A percentile compares a stretch with the other conserved stretches of the same genome.
Evolutionary conservation across 768 basidiomycete species (phyloP).

Genomic region (Calocybe cyanea): DNA sequence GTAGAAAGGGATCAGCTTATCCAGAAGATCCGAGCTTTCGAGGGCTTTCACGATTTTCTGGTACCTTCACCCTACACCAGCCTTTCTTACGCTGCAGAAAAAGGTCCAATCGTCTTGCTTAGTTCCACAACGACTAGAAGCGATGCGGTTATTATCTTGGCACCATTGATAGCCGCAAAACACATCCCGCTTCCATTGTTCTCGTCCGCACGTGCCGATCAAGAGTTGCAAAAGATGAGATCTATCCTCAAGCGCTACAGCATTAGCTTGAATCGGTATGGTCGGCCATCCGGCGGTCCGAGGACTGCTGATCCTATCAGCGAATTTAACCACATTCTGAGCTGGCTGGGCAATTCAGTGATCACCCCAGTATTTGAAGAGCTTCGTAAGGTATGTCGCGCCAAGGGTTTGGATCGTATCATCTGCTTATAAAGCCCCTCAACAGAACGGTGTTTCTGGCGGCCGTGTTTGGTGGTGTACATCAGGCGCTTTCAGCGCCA

Average conservation of each 20-base stretch:
- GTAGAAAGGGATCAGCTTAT: background rate
- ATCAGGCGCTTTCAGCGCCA: conserved; percentile 12
- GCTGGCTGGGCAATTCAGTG: conserved; percentile 9
- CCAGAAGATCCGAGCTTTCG: background rate
- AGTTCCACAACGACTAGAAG: conserved; percentile 8
- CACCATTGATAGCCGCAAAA: conserved; percentile 3
- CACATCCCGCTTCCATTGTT: conserved; percentile 5
- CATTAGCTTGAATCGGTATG: background rate
- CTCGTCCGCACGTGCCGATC: background rate
- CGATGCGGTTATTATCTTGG: conserved; percentile 14
- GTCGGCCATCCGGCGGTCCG: background rate
- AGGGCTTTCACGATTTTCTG: background rate
- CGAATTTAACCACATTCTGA: conserved; percentile 6
- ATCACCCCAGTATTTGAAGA: conserved; percentile 8
- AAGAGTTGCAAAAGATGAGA: background rate
- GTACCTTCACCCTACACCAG: background rate
- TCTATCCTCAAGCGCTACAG: background rate
- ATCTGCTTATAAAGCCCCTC: too few relatives aligned
- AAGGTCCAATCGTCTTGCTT: conserved; percentile 17
- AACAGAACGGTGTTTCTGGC: conserved; percentile 7
- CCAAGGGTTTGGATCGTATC: background rate
- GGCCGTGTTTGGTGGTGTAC: conserved; percentile 18
- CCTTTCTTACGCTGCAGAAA: conserved; percentile 5
- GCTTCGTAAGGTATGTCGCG: conserved; percentile 1
- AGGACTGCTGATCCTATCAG: background rate